phyloP scores from a whole-genome alignment of 805 yeast species.

The Nakazawaea sp. region DNA sequence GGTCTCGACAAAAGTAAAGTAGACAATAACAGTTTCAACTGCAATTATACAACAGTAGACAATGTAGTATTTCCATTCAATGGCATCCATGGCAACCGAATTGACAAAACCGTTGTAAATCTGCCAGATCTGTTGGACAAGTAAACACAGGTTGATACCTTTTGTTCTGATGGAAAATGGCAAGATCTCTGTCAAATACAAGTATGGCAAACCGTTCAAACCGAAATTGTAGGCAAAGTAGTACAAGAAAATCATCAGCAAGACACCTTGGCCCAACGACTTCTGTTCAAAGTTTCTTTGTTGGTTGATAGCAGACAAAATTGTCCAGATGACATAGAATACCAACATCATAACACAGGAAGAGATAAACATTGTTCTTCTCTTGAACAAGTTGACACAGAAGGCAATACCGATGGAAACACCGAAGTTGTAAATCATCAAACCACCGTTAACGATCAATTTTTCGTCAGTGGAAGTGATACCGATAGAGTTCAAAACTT shows the following conservation, averaged over 20 bases:
- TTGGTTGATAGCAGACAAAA: constrained; percentile 38
- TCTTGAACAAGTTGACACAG: constrained; percentile 22
- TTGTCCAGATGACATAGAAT: constrained; percentile 34
- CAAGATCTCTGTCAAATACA: constrained; percentile 36
- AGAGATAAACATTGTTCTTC: constrained; percentile 29
- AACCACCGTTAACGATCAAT: constrained; percentile 43
- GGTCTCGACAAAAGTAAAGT: constrained; percentile 29
- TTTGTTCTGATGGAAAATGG: constrained; percentile 18
- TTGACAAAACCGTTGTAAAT: constrained; percentile 26
- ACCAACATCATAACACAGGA: constrained; percentile 30
- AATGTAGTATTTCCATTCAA: constrained; percentile 29
- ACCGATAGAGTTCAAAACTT: constrained; percentile 47
- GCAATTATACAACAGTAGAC: constrained; percentile 25
- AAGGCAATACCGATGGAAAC: constrained; percentile 24
- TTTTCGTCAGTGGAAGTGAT: constrained; percentile 38
- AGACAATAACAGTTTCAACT: constrained; percentile 21
- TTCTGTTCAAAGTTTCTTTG: constrained; percentile 33
- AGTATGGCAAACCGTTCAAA: constrained; percentile 36
- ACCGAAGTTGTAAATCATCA: constrained; percentile 39
- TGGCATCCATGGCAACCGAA: constrained; percentile 29
- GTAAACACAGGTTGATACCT: constrained; percentile 18
- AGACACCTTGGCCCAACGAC: constrained; percentile 35
- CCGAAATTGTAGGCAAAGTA: constrained; percentile 34
- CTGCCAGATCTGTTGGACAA: constrained; percentile 18
- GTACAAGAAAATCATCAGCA: constrained; percentile 45